These are phyloP conservation scores for Pestalotiopsis sp. DNA, from an alignment of 2,329 filamentous ascomycete genomes.

Conservation along the genomic window DNA sequence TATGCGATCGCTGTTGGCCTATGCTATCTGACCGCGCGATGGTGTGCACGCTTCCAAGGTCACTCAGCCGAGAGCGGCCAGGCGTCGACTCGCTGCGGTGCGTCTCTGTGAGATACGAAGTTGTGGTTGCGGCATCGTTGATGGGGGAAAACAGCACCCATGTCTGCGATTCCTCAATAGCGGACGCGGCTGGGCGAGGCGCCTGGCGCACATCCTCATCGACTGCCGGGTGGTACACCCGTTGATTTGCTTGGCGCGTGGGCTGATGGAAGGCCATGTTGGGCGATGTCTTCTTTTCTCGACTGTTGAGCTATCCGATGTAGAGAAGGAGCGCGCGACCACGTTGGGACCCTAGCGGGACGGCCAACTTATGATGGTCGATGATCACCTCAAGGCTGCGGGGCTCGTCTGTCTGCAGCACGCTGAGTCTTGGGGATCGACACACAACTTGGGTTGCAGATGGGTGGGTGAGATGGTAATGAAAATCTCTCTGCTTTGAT, in stretches of 20 bases:
- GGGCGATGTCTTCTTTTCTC: not conserved
- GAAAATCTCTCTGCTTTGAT: not conserved
- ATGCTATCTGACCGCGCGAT: constrained; percentile 57
- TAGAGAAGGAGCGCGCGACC: not conserved
- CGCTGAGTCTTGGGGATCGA: not conserved
- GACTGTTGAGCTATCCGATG: not conserved
- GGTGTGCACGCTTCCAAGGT: constrained; percentile 77
- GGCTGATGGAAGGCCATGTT: constrained; percentile 63
- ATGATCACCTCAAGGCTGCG: not conserved
- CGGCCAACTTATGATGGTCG: constrained; percentile 1
- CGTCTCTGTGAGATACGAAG: constrained; percentile 68
- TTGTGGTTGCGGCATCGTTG: constrained; percentile 59
- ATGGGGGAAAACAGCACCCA: constrained; percentile 93
- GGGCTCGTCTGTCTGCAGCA: not conserved
- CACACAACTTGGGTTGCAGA: not conserved
- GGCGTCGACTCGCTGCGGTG: constrained; percentile 63
- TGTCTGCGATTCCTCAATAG: constrained; percentile 76
- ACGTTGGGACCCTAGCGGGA: constrained; percentile 2
- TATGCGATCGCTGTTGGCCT: constrained; percentile 16
- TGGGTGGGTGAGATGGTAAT: not conserved
- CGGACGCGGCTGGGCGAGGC: constrained; percentile 32
- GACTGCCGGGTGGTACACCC: constrained; percentile 41
- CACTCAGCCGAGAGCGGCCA: constrained; percentile 73
- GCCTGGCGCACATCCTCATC: constrained; percentile 37
- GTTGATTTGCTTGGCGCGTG: constrained; percentile 51